These are phyloP conservation scores for Hypomyces perniciosus DNA, from an alignment of 2,329 filamentous ascomycete genomes.

Conservation along the genomic window DNA sequence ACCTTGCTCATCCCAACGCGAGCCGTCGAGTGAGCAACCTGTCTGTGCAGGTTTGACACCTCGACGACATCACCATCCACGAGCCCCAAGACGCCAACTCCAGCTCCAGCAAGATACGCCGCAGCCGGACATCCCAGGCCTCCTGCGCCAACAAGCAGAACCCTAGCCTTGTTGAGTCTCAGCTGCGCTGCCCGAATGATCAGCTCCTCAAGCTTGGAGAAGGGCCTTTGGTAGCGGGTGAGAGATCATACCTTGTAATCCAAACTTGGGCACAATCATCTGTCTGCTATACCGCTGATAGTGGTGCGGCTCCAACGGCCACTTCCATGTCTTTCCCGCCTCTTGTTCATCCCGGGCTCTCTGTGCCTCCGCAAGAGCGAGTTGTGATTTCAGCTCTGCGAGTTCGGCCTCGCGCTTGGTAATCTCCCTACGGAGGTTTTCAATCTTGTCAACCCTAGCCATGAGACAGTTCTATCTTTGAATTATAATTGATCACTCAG, in stretches of 20 bases:
- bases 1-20: conserved; percentile 74
- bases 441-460: conserved; percentile 32
- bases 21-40: conserved; percentile 71
- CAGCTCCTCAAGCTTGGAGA: background rate
- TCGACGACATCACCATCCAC: conserved; percentile 88
- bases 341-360: conserved; percentile 10
- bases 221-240: background rate
- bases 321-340: conserved; percentile 37
- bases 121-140: conserved; percentile 89
- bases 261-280: conserved; percentile 79
- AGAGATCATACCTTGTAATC: conserved; percentile 57
- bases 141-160: conserved; percentile 81
- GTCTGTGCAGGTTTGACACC: conserved; percentile 83
- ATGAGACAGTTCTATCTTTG: background rate
- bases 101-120: conserved; percentile 85
- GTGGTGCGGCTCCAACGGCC: conserved; percentile 66
- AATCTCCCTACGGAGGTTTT: conserved; percentile 43
- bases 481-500: background rate
- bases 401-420: conserved; percentile 43
- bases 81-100: conserved; percentile 75
- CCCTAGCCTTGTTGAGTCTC: conserved; percentile 59
- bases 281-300: conserved; percentile 86
- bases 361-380: conserved; percentile 35
- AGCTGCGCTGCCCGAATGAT: conserved; percentile 58
- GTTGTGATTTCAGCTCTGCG: conserved; percentile 36